Evolutionary conservation across 2,329 filamentous ascomycete species (phyloP).

Genomic region (Dothistroma pini): DNA sequence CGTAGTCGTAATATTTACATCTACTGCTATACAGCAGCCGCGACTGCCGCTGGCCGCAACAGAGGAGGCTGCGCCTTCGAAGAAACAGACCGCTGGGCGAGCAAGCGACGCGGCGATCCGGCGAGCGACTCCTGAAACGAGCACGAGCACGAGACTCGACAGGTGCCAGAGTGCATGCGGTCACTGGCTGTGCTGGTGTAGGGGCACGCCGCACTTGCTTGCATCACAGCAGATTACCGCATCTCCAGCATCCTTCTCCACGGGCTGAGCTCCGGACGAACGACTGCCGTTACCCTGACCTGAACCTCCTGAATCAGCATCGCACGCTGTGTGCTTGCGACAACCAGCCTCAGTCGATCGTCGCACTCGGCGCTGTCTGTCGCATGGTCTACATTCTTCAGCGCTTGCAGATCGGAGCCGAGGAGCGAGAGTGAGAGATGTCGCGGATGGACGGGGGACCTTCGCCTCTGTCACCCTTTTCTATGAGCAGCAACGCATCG

Average conservation of each 20-base stretch:
- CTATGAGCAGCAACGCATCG: constrained; percentile 73
- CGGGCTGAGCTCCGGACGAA: constrained; percentile 18
- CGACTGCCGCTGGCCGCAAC: not conserved
- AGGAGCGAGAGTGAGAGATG: not conserved
- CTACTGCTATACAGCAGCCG: not conserved
- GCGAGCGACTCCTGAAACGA: constrained; percentile 1
- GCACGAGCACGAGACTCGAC: constrained; percentile 5
- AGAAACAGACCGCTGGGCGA: not conserved
- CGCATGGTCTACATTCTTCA: constrained; percentile 10
- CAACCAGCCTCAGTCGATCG: not conserved
- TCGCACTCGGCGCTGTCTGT: not conserved
- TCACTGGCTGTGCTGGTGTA: not conserved
- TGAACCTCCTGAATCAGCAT: constrained; percentile 4
- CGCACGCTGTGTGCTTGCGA: constrained; percentile 4
- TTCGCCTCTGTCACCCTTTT: constrained; percentile 65
- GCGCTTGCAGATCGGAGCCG: too few species aligned
- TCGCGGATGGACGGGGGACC: constrained; percentile 4
- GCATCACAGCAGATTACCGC: not conserved
- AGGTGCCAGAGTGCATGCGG: not conserved
- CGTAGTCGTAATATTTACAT: not conserved
- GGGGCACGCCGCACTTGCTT: not conserved
- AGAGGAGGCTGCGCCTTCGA: not conserved
- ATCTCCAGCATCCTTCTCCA: constrained; percentile 4
- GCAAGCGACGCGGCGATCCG: not conserved
- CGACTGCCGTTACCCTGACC: constrained; percentile 5